These are phyloP conservation scores for Wickerhamomyces mucosus DNA, from an alignment of 805 yeast genomes.

Conservation along the genomic window DNA sequence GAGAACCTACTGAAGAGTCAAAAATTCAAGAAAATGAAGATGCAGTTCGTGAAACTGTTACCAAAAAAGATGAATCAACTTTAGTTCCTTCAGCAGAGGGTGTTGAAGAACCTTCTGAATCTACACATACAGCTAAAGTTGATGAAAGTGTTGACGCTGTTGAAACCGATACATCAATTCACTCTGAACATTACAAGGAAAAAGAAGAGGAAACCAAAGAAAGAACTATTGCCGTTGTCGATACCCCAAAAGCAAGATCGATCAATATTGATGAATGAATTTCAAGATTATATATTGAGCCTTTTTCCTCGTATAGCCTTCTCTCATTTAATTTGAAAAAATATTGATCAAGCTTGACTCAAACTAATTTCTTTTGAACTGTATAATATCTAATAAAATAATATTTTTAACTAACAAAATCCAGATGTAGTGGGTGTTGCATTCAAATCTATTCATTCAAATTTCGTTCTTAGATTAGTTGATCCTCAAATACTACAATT, in stretches of 20 bases:
- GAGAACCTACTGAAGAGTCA: not conserved
- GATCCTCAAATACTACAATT: no score
- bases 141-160: not conserved
- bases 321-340: no score
- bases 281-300: no score
- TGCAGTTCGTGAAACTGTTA: constrained; percentile 1
- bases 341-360: no score
- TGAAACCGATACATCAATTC: not conserved
- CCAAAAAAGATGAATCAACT: not conserved
- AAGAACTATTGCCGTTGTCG: constrained; percentile 3
- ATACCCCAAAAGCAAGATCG: constrained; percentile 7
- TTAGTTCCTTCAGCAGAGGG: constrained; percentile 3
- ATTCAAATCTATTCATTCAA: no score
- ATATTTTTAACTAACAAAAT: no score
- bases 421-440: no score
- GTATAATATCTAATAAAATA: no score
- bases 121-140: not conserved
- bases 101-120: constrained; percentile 3
- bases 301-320: no score
- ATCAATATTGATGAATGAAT: no score
- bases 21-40: not conserved
- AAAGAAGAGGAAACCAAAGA: constrained; percentile 3
- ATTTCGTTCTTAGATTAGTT: no score
- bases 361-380: no score
- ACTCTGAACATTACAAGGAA: constrained; percentile 2